Conservation (phyloP, 2,329 filamentous ascomycete species). For the Alternaria brassicicola region DNA sequence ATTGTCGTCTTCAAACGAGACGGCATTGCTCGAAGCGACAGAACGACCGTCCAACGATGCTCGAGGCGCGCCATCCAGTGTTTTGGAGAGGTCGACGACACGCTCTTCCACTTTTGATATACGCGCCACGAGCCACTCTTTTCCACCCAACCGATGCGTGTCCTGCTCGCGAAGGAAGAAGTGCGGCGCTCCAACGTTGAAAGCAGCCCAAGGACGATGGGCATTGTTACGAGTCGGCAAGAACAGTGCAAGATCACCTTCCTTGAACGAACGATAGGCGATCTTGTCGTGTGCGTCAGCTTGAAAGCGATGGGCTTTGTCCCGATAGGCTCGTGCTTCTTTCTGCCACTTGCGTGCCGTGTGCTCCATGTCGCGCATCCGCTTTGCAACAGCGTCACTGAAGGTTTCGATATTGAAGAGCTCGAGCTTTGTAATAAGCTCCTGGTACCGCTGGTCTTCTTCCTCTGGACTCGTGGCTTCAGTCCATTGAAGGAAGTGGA, state of each 20-base stretch:
- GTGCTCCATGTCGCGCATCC: slow-evolving; percentile 91
- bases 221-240: slow-evolving; percentile 93
- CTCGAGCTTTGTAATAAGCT: slow-evolving; percentile 74
- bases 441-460: slow-evolving; percentile 75
- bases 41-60: slow-evolving; percentile 54
- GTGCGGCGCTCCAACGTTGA: slow-evolving; percentile 96
- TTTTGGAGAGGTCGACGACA: slow-evolving; percentile 88
- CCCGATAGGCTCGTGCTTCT: slow-evolving; percentile 83
- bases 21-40: slow-evolving; percentile 59
- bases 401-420: slow-evolving; percentile 85
- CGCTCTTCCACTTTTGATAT: slow-evolving; percentile 91
- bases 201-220: slow-evolving; percentile 94
- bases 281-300: slow-evolving; percentile 95
- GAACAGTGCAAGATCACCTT: slow-evolving; percentile 93
- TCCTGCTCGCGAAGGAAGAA: slow-evolving; percentile 97
- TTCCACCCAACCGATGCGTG: slow-evolving; percentile 77
- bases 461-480: slow-evolving; percentile 67
- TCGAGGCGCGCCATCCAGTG: slow-evolving; percentile 59
- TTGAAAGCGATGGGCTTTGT: slow-evolving; percentile 80
- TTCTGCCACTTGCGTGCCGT: slow-evolving; percentile 92
- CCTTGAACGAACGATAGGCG: slow-evolving; percentile 93
- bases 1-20: slow-evolving; percentile 82
- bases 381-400: slow-evolving; percentile 82
- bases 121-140: slow-evolving; percentile 96
- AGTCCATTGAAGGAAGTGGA: slow-evolving; percentile 83